Conservation (phyloP, 441 rosid species). For the Macaranga tanarius region DNA sequence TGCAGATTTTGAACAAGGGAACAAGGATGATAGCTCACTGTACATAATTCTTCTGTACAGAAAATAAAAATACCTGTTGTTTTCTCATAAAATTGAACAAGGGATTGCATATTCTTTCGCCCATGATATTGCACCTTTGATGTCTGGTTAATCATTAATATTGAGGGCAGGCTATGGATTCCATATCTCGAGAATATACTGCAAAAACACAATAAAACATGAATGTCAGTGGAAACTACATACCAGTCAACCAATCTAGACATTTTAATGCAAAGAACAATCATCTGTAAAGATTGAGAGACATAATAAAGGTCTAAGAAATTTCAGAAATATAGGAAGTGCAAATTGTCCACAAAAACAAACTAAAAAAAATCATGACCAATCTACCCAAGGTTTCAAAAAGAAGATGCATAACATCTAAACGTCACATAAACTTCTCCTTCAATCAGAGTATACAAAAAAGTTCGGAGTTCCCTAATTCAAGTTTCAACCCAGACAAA, state of each 20-base stretch:
- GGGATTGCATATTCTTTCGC: constrained; percentile 54
- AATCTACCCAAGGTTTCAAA: not conserved
- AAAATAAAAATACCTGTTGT: constrained; percentile 45
- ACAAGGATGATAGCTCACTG: constrained; percentile 2
- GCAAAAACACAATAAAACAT: constrained; percentile 31
- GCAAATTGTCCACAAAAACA: not conserved
- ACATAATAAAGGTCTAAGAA: not conserved
- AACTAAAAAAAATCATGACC: not conserved
- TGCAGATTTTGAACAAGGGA: not conserved
- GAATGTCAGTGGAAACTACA: constrained; percentile 11
- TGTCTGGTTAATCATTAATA: constrained; percentile 62
- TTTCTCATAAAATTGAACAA: constrained; percentile 64
- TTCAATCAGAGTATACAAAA: not conserved
- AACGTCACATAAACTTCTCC: not conserved
- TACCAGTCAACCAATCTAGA: not conserved
- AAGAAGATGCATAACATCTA: not conserved
- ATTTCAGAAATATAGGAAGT: not conserved
- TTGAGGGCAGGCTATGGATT: constrained; percentile 74
- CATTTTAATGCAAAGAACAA: not conserved
- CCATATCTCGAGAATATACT: constrained; percentile 78
- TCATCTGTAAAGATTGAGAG: not conserved
- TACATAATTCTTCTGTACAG: not conserved
- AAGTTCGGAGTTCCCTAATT: not conserved
- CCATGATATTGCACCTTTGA: constrained; percentile 50
- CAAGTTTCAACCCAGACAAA: not conserved